A percentile compares a stretch with the other conserved stretches of the same genome.
phyloP scores from a whole-genome alignment of 2,329 filamentous ascomycete species.

The Fusarium nisikadoi region DNA sequence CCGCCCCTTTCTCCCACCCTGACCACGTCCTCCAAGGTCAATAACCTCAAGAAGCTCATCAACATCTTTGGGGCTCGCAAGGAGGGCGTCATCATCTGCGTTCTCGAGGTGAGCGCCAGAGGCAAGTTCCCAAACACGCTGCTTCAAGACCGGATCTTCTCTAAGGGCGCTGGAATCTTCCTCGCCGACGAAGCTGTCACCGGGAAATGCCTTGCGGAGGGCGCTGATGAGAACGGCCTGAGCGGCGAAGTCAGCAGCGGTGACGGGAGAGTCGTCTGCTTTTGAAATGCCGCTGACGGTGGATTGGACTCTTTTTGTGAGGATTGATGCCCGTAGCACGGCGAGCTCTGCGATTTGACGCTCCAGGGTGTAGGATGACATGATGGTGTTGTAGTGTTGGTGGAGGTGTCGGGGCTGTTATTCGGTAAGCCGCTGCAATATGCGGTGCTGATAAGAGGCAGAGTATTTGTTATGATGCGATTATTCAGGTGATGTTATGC shows the following conservation, averaged over 20 bases:
- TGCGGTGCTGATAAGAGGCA: not conserved
- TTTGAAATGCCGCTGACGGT: constrained; percentile 64
- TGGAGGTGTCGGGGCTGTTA: not conserved
- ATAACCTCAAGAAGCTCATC: constrained; percentile 71
- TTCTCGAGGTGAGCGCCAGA: constrained; percentile 26
- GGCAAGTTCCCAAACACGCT: constrained; percentile 67
- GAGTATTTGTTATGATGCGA: not conserved
- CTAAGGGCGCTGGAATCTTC: constrained; percentile 66
- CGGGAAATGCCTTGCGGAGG: constrained; percentile 63
- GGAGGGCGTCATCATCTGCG: constrained; percentile 20
- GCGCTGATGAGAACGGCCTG: constrained; percentile 70
- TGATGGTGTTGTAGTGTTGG: constrained; percentile 20
- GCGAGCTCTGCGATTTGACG: constrained; percentile 53
- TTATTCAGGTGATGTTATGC: not conserved
- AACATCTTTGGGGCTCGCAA: constrained; percentile 55
- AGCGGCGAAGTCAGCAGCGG: constrained; percentile 71
- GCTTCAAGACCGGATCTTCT: constrained; percentile 57
- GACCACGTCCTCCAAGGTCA: constrained; percentile 63
- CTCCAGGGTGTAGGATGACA: constrained; percentile 45
- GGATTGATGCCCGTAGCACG: constrained; percentile 65
- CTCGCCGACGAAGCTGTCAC: constrained; percentile 70
- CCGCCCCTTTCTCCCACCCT: constrained; percentile 50
- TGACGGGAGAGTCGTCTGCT: constrained; percentile 68
- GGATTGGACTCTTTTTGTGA: constrained; percentile 62
- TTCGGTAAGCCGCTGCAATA: not conserved